Evolutionary conservation across 176 grass and related monocot species (phyloP), one percentile per base, ranked within the genome.

Genomic region (Eleusine indica): DNA sequence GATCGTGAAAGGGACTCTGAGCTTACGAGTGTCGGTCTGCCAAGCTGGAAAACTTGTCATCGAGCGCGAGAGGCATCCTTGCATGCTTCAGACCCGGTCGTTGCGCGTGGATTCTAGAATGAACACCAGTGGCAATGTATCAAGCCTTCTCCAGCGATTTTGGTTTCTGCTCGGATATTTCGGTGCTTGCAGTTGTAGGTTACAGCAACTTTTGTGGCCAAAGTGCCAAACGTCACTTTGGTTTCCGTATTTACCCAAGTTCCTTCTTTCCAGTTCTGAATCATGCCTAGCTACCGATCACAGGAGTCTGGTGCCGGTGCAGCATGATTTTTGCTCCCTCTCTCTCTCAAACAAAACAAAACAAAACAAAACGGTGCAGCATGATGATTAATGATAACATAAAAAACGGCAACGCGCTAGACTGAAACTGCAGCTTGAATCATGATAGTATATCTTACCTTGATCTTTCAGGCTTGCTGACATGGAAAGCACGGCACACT

Each of bases 11-110:
- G 48, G 7, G 48, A 52, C 29, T 1, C 17, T 28, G 5, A 35
- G 44, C 74, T 46, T 78, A 30, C 61, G 18, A 46, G 54, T 4
- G 58, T 56, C 16, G 17, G 41, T 65, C n/a, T 4, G 40, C 9
- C 39, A 3, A 41, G 37, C 38, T 42, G 56, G 56, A 42, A 25
- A 22, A 5, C 25, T 57, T 65, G 80, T 44, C 74, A 61, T 30
- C 52, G 16, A 22, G 29, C 42, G 21, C 66, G 49, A 68, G 62
- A 25, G 49, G 37, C 51, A 67, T 74, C 77, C 76, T 86, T n/a
- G n/a, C 77, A 2, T 37, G 47, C 65, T 41, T 13, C 64, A 35
- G 2, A 68, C 62, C 39, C 38, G 38, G 39, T 25, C 51, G 19
- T 30, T 30, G 48, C 60, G 54, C 16, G 52, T 41, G 37, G 37